Evolutionary conservation across 2,329 filamentous ascomycete species (phyloP), one percentile per base, ranked within the genome.

Genomic region (Ascochyta lentis): DNA sequence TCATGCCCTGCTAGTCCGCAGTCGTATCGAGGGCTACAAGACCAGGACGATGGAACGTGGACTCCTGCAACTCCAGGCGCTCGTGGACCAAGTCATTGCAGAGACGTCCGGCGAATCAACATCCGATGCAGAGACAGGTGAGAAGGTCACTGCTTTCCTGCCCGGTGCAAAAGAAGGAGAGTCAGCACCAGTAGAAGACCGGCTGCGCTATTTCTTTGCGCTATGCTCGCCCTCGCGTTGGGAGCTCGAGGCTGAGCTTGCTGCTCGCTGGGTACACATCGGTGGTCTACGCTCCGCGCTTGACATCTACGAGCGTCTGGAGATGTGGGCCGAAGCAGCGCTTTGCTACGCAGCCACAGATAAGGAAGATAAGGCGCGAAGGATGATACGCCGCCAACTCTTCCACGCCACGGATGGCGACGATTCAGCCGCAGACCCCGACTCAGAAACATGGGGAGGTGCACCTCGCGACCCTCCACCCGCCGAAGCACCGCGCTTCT

Each of bases 261-360:
- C 95, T 1, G 88, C 91, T 58, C 87, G 92, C n/a, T 99, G 95
- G 95, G 90, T 93, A 0, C 85, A 86, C 43, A 84, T 97, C 3
- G 95, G 95, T 9, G 96, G 92, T 37, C 79, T 99, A 2, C 84
- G 91, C 3, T 96, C 93, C 0, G 95, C 95, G 0, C 83, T 99
- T 1, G 95, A 97, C 58, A 98, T 99, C 58, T 99, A 98, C 77
- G 93, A 96, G 77, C 85, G 95, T 3, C 79, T 99, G 16, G 88
- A 92, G 53, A 88, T 98, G 74, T 98, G 95, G 92, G 91, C 95
- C 1, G 95, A 99, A 77, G 92, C 93, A 4, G 94, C 95, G 0
- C 82, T 99, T 1, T 99, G 95, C 73, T 89, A 92, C 67, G 93
- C 92, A 12, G 82, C 86, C 0, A 90, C 88, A 0, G 84, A 88